Evolutionary conservation across 164 flowering plant genomes (phyloP).

Genomic region (Chloranthus sessilifolius): DNA sequence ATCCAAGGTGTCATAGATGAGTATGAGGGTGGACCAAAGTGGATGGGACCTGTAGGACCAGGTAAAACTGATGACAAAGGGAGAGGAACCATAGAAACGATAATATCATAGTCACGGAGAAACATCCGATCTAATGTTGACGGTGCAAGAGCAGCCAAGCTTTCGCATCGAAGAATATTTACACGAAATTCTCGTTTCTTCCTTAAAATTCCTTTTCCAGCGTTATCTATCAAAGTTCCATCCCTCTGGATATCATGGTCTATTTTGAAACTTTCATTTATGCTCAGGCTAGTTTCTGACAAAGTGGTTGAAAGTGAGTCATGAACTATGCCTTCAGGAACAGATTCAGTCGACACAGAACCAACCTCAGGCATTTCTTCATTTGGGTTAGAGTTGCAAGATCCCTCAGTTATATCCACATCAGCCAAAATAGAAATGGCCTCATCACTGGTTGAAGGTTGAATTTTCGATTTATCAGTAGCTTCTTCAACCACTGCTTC

Average conservation of each 20-base stretch:
- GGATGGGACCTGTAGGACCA: conserved; percentile 83
- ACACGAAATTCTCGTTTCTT: conserved; percentile 62
- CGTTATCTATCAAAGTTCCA: conserved; percentile 28
- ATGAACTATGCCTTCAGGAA: conserved; percentile 19
- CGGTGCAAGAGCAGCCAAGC: conserved; percentile 83
- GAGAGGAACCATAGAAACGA: conserved; percentile 92
- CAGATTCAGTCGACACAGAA: conserved; percentile 24
- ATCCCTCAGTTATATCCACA: conserved; percentile 16
- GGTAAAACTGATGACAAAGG: conserved; percentile 88
- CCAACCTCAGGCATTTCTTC: conserved; percentile 22
- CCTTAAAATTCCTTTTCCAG: conserved; percentile 31
- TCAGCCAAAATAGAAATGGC: conserved; percentile 27
- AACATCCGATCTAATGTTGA: conserved; percentile 81
- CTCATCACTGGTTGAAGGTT: conserved; percentile 26
- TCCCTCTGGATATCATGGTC: conserved; percentile 27
- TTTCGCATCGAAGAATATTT: conserved; percentile 97
- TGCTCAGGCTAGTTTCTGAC: conserved; percentile 19
- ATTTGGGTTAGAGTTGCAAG: conserved; percentile 12
- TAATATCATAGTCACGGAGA: conserved; percentile 87
- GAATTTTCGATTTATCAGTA: conserved; percentile 19
- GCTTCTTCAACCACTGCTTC: conserved; percentile 32
- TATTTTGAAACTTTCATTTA: conserved; percentile 22
- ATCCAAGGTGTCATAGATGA: conserved; percentile 98
- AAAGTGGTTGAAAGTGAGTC: conserved; percentile 15
- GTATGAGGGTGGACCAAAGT: conserved; percentile 96